Evolutionary conservation across 2,329 filamentous ascomycete species (phyloP).

Genomic region (Aspergillus sergii): DNA sequence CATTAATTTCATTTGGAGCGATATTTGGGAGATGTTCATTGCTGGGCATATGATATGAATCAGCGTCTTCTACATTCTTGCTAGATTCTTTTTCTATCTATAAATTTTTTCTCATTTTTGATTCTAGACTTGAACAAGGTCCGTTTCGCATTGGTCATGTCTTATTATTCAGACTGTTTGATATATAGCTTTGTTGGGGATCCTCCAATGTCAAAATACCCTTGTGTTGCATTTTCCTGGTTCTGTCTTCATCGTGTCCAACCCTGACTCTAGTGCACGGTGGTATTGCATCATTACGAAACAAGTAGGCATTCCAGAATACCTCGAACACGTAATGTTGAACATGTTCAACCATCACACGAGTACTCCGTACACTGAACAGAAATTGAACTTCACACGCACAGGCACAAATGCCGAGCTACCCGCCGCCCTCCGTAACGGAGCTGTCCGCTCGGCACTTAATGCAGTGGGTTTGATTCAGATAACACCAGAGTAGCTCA

Average conservation of each 20-base stretch:
- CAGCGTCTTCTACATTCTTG: slow-evolving; percentile 11
- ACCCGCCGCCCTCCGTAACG: background rate
- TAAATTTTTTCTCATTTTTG: slow-evolving; percentile 6
- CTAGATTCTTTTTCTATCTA: slow-evolving; percentile 13
- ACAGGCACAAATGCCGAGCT: background rate
- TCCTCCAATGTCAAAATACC: slow-evolving; percentile 1
- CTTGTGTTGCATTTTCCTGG: background rate
- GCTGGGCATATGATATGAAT: slow-evolving; percentile 32
- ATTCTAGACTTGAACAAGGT: slow-evolving; percentile 4
- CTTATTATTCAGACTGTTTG: background rate
- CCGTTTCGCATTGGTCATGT: background rate
- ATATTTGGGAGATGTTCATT: slow-evolving; percentile 34
- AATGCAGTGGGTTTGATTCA: background rate
- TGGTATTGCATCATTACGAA: background rate
- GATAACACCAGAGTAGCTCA: background rate
- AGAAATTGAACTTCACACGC: too few species aligned
- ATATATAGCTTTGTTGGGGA: slow-evolving; percentile 2
- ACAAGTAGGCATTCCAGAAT: background rate
- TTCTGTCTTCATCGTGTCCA: background rate
- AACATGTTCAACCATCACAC: background rate
- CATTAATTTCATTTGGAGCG: slow-evolving; percentile 31
- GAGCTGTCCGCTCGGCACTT: background rate
- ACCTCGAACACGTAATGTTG: background rate
- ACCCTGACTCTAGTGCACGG: background rate
- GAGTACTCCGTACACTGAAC: too few species aligned